Conservation (phyloP, 805 yeast species). For the Lipomyces yamadae region DNA sequence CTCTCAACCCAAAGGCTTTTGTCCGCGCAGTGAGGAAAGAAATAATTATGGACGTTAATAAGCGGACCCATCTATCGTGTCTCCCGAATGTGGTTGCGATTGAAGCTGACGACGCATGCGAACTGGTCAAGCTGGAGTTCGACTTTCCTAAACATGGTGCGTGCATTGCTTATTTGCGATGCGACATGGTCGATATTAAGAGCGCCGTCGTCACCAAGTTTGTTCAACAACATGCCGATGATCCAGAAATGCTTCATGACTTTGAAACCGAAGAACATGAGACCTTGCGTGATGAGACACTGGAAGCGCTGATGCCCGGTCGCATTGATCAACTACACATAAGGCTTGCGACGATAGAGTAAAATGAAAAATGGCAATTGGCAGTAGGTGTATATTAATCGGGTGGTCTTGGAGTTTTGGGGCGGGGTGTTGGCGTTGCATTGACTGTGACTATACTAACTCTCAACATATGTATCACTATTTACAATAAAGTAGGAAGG, state of each 20-base stretch:
- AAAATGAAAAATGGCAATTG: neutral
- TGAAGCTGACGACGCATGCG: constrained; percentile 35
- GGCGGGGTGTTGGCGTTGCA: neutral
- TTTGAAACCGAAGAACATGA: constrained; percentile 9
- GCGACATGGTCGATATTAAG: constrained; percentile 21
- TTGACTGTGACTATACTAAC: neutral
- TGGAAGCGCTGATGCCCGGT: constrained; percentile 26
- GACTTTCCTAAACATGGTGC: constrained; percentile 9
- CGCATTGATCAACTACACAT: constrained; percentile 18
- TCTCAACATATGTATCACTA: neutral
- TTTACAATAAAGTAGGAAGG: neutral
- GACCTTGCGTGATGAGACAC: constrained; percentile 13
- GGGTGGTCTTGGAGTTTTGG: neutral
- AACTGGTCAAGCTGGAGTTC: constrained; percentile 28
- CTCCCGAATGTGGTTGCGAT: constrained; percentile 22
- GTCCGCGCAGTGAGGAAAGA: constrained; percentile 25
- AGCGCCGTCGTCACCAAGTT: constrained; percentile 22
- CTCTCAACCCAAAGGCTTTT: constrained; percentile 10
- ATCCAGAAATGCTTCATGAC: constrained; percentile 8
- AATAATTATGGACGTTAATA: constrained; percentile 23
- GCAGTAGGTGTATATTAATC: neutral
- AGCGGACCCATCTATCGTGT: constrained; percentile 27
- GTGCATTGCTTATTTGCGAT: constrained; percentile 20
- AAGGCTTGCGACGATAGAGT: constrained; percentile 10
- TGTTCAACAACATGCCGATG: neutral